These are phyloP conservation scores for Nicotiana noctiflora DNA, from an alignment of 257 asterid species.

Conservation along the genomic window DNA sequence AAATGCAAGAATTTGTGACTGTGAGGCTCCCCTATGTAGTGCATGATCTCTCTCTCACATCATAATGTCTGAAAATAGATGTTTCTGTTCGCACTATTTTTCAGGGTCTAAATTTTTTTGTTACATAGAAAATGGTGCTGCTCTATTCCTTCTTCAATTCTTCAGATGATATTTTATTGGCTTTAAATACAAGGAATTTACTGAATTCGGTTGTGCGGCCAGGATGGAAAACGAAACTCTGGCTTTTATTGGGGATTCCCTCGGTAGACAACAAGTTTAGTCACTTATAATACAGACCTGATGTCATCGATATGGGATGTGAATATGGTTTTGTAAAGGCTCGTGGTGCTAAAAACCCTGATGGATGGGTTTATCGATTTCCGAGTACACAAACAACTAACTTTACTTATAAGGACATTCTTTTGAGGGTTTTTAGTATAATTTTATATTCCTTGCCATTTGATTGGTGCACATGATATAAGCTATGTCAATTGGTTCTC, in stretches of 20 bases:
- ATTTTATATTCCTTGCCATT: too few species aligned
- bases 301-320: conserved; percentile 46
- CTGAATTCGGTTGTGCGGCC: conserved; percentile 21
- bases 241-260: conserved; percentile 30
- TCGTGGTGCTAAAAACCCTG: conserved; percentile 71
- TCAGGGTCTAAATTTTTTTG: background rate
- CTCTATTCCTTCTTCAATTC: background rate
- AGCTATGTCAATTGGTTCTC: too few species aligned
- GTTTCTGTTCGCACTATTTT: background rate
- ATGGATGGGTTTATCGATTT: conserved; percentile 93
- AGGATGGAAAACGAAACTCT: conserved; percentile 81
- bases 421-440: too few species aligned
- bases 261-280: too few species aligned
- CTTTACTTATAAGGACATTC: too few species aligned
- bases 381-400: conserved; percentile 66
- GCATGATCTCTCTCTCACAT: background rate
- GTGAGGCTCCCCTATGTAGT: background rate
- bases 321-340: conserved; percentile 87
- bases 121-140: background rate
- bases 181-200: background rate
- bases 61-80: background rate
- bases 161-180: background rate
- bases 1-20: background rate
- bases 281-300: too few species aligned
- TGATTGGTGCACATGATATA: too few species aligned